phyloP scores from a whole-genome alignment of 176 grass and related monocot species.

The Phragmites australis region DNA sequence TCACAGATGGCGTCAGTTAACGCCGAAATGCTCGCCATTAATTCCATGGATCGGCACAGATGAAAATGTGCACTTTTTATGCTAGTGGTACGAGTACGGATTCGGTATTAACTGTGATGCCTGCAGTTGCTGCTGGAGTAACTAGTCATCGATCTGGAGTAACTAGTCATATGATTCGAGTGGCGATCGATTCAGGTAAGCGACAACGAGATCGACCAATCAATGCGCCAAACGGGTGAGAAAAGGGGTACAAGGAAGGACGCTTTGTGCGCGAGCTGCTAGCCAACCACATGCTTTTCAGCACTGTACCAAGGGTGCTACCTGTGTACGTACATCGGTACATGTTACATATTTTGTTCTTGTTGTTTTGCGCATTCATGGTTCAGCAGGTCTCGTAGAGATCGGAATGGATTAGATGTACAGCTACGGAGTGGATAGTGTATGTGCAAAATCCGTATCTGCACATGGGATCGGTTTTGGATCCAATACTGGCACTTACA shows the following conservation, averaged over 20 bases:
- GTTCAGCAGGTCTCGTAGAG: background rate
- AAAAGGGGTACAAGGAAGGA: background rate
- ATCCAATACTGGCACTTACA: background rate
- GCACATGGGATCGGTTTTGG: background rate
- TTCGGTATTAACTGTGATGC: background rate
- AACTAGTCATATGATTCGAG: background rate
- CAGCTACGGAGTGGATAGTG: background rate
- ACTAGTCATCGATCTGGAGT: background rate
- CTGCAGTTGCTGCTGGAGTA: background rate
- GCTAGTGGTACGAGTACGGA: background rate
- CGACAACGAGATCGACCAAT: constrained; percentile 16
- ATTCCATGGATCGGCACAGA: background rate
- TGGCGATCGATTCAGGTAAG: background rate
- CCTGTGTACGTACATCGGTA: background rate
- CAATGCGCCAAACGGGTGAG: background rate
- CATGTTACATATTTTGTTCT: background rate
- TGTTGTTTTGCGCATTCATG: constrained; percentile 1
- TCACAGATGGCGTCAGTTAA: background rate
- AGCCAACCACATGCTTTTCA: background rate
- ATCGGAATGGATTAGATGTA: background rate
- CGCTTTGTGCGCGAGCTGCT: background rate
- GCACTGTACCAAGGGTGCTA: background rate
- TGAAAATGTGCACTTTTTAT: too few relatives aligned
- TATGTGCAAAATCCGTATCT: background rate
- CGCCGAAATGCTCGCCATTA: constrained; percentile 1